Conservation (phyloP, 306 rosid genomes). For the Acmispon strigosus region DNA sequence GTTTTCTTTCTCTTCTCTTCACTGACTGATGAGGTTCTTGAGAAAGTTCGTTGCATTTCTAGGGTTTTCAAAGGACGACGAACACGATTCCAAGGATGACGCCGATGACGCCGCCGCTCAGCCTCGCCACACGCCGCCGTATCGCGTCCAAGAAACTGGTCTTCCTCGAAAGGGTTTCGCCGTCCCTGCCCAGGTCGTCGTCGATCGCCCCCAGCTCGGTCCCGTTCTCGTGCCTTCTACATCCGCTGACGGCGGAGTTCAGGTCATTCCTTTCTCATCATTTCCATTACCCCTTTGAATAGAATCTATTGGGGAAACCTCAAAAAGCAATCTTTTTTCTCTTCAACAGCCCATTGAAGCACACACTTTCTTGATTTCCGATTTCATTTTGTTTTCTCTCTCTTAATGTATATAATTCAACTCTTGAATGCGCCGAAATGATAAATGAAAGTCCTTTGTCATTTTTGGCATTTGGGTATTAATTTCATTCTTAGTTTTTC, state of each 20-base stretch:
- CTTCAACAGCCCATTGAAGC: too few relatives aligned
- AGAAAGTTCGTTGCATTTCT: slow-evolving; percentile 44
- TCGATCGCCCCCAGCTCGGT: slow-evolving; percentile 51
- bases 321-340: too few relatives aligned
- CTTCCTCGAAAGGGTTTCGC: slow-evolving; percentile 64
- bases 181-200: slow-evolving; percentile 61
- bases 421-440: too few relatives aligned
- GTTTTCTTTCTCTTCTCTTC: neutral
- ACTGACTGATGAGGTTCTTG: slow-evolving; percentile 41
- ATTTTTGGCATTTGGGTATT: neutral
- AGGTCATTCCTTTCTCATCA: slow-evolving; percentile 39
- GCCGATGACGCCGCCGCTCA: slow-evolving; percentile 28
- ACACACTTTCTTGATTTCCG: too few relatives aligned
- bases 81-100: slow-evolving; percentile 44
- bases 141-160: slow-evolving; percentile 41
- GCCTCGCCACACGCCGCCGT: slow-evolving; percentile 24
- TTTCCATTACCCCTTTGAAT: neutral
- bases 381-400: too few relatives aligned
- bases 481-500: too few relatives aligned
- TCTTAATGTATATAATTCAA: too few relatives aligned
- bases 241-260: slow-evolving; percentile 76
- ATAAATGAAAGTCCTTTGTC: too few relatives aligned
- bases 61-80: slow-evolving; percentile 67
- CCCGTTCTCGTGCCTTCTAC: slow-evolving; percentile 56
- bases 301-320: neutral